Conservation (phyloP, 352 stramenopile species). For the Globisporangium echinulatum region DNA sequence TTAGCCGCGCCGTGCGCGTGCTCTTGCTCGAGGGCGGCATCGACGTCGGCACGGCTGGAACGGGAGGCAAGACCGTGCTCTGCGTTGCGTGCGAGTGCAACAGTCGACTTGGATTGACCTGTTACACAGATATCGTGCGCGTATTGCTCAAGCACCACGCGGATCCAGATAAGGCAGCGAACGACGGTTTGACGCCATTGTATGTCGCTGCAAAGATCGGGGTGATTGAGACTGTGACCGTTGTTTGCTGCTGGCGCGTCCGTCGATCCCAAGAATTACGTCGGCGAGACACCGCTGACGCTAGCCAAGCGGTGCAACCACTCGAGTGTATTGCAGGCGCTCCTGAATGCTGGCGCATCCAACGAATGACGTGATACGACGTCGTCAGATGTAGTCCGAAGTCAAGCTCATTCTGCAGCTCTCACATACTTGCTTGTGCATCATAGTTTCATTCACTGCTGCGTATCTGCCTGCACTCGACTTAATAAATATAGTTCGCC, state of each 20-base stretch:
- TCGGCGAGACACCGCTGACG: background rate
- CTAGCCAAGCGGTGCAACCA: background rate
- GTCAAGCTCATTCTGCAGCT: too few species aligned
- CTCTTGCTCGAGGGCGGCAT: constrained; percentile 2
- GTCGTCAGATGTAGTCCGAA: too few species aligned
- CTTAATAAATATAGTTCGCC: too few species aligned
- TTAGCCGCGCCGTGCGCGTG: background rate
- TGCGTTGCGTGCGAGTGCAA: background rate
- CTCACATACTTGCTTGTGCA: too few species aligned
- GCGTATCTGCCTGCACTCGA: too few species aligned
- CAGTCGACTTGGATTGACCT: background rate
- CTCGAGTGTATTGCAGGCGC: background rate
- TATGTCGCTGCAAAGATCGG: constrained; percentile 4
- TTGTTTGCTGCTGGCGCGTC: background rate
- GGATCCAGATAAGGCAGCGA: background rate
- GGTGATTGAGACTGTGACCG: background rate
- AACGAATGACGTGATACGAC: too few species aligned
- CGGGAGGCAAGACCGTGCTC: background rate
- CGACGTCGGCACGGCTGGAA: background rate
- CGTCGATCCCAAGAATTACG: background rate
- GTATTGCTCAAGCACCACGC: background rate
- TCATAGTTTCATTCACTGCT: too few species aligned
- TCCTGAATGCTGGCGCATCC: background rate
- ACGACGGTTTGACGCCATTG: background rate
- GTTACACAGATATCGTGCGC: too few species aligned